These are phyloP conservation scores for Malbranchea cinnamomea DNA, from an alignment of 2,329 filamentous ascomycete species.

Conservation along the genomic window DNA sequence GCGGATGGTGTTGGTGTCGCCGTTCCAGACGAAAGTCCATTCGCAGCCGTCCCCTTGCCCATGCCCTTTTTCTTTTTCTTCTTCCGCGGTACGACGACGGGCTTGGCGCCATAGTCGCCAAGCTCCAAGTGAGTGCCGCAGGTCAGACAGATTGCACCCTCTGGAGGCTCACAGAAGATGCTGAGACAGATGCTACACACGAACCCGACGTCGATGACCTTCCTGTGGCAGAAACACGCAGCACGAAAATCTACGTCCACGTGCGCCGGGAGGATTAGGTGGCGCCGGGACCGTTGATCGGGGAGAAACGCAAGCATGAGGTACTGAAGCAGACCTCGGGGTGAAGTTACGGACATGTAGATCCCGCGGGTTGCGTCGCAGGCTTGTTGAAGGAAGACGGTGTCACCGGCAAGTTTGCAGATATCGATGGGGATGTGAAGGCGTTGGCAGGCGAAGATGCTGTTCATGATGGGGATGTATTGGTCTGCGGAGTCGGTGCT, in stretches of 20 bases:
- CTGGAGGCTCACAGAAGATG: constrained; percentile 63
- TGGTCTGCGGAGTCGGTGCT: constrained; percentile 75
- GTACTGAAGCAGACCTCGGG: constrained; percentile 69
- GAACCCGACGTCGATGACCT: constrained; percentile 80
- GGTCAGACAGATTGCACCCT: constrained; percentile 59
- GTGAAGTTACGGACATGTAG: constrained; percentile 48
- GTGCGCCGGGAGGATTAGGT: constrained; percentile 63
- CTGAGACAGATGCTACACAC: constrained; percentile 94
- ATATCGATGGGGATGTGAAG: constrained; percentile 84
- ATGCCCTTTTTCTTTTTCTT: constrained; percentile 56
- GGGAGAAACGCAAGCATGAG: constrained; percentile 90
- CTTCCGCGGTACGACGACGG: constrained; percentile 55
- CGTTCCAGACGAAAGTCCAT: constrained; percentile 33
- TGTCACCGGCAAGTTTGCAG: constrained; percentile 66
- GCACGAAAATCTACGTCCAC: constrained; percentile 89
- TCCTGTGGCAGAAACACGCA: constrained; percentile 93
- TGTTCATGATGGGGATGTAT: constrained; percentile 98
- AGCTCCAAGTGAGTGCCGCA: constrained; percentile 66
- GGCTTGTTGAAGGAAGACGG: constrained; percentile 89
- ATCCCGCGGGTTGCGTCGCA: constrained; percentile 57
- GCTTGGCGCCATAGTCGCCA: constrained; percentile 60
- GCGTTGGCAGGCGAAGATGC: constrained; percentile 87
- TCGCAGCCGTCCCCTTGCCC: constrained; percentile 24
- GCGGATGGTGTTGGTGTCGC: constrained; percentile 45
- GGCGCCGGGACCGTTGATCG: constrained; percentile 46